Evolutionary conservation across 2,329 filamentous ascomycete species (phyloP), one percentile per base, ranked within the genome.

Genomic region (Cercospora zeina): DNA sequence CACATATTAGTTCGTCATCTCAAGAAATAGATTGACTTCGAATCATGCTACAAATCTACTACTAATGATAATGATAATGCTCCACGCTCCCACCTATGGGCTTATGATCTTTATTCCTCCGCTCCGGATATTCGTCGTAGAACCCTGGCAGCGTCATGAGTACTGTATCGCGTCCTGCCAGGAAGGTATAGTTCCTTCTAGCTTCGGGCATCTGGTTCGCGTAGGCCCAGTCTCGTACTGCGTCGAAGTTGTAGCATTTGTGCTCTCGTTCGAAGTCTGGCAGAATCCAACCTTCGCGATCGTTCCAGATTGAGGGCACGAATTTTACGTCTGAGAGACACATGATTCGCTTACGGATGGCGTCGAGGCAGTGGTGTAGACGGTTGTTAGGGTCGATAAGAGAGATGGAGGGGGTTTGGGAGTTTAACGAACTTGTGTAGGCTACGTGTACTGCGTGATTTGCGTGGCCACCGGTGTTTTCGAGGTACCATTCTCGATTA

Each of bases 251-350:
- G 24, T 59, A 33, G 24, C 57, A 59, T 42, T 53, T 59, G 36
- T 59, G 57, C 34, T 59, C 49, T 1, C 47, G 51, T 42, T 54
- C 49, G n/a, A 59, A 54, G 49, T 59, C 57, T 3, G 57, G 57
- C 14, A 59, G 45, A 2, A 53, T 27, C 19, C 8, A 21, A 13
- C 57, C 57, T 31, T 59, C 49, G 34, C 47, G 33, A 13, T 59
- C 57, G 21, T 31, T 45, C 57, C 57, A 59, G 13, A 59, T 30
- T 27, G 47, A 59, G 14, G 57, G 42, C 19, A 45, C 13, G 37
- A 59, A 33, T 34, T 27, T 47, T 4, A 59, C 21, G 47, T 59
- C 57, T 0, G 57, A 45, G 19, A 39, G 45, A 4, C 57, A 59
- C 30, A 51, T 37, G 3, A 59, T 5, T 10, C 57, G 57, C 31